Conservation (phyloP, 169 alveolate species). For the Eimeria necatrix region DNA sequence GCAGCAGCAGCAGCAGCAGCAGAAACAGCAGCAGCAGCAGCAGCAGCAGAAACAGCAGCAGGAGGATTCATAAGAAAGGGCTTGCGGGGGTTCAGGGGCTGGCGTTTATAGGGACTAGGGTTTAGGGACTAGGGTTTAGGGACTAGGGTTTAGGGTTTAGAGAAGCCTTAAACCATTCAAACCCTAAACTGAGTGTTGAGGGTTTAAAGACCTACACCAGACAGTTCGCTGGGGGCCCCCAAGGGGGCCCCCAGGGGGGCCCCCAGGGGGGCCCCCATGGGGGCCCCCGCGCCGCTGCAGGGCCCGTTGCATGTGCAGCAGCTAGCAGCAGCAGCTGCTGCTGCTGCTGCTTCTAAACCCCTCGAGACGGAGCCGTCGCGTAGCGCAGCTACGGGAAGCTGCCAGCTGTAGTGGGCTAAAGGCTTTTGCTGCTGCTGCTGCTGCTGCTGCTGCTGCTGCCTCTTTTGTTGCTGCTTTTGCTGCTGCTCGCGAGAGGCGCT, state of each 20-base stretch:
- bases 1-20: too few relatives aligned
- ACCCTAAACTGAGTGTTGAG: not conserved
- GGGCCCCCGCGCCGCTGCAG: too few relatives aligned
- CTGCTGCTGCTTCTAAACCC: not conserved
- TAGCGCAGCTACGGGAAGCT: not conserved
- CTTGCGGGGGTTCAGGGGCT: not conserved
- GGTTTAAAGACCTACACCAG: not conserved
- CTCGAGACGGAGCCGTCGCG: not conserved
- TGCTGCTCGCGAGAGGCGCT: too few relatives aligned
- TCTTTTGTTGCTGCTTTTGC: too few relatives aligned
- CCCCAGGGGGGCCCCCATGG: too few relatives aligned
- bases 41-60: too few relatives aligned
- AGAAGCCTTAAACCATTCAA: not conserved
- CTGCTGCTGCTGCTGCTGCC: too few relatives aligned
- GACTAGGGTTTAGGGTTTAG: constrained; percentile 6
- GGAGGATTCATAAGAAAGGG: too few relatives aligned
- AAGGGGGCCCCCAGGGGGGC: too few relatives aligned
- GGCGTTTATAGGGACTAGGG: not conserved
- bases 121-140: not conserved
- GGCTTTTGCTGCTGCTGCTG: not conserved
- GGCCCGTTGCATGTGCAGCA: not conserved
- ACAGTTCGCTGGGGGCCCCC: too few relatives aligned
- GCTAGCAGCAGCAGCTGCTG: not conserved
- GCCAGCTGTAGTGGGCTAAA: not conserved
- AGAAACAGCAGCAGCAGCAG: too few relatives aligned